Conservation (phyloP, 495 filamentous ascomycete species). For the Entonaema liquescens region DNA sequence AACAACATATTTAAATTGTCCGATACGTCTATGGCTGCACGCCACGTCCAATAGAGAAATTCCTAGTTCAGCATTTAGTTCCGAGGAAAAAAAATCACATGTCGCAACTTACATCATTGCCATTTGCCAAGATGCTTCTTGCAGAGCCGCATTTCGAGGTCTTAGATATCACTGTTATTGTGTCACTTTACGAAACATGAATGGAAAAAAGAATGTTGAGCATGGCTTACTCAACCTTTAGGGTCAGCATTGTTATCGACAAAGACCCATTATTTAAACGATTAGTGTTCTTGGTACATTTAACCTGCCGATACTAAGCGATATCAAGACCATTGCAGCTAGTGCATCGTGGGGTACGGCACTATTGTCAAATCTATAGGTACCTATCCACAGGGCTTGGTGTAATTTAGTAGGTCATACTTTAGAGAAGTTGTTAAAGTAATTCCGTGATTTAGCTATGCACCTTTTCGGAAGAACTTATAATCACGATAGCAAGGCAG, state of each 20-base stretch:
- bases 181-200: background rate
- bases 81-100: background rate
- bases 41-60: background rate
- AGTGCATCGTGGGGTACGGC: background rate
- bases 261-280: background rate
- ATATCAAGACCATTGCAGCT: background rate
- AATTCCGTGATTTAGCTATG: background rate
- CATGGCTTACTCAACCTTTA: background rate
- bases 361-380: background rate
- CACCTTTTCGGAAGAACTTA: too few relatives aligned
- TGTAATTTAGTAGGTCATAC: too few relatives aligned
- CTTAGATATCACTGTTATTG: conserved; percentile 2
- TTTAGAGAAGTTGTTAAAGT: background rate
- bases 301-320: background rate
- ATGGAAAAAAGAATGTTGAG: background rate
- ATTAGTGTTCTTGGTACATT: background rate
- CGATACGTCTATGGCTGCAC: background rate
- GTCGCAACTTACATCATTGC: background rate
- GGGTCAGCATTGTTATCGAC: background rate
- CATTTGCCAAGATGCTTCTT: background rate
- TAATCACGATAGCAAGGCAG: too few relatives aligned
- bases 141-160: conserved; percentile 21
- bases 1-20: background rate
- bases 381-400: too few relatives aligned
- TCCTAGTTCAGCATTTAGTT: background rate